Base-by-base conservation (phyloP, 495 filamentous ascomycete genomes). In the Penicillium daleae region DNA sequence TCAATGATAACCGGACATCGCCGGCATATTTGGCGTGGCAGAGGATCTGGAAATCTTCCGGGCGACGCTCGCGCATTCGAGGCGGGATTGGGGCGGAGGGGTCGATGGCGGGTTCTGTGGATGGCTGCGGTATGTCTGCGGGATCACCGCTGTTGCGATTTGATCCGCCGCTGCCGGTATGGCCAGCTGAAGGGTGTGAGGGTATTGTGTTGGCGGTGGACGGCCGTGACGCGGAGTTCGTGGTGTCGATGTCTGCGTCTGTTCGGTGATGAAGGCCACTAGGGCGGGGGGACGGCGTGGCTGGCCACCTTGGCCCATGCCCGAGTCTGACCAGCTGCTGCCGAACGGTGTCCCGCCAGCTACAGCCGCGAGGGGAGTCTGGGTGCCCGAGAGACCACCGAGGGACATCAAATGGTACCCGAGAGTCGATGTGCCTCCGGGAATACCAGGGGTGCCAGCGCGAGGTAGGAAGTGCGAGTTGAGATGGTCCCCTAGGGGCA, bases 1-100 rank as follows among this genome's bases (percentile, higher is more conserved):
- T 97, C 21, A 99, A 78, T 51, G 92, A 92, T 4, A 99, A 81
- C 51, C 87, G 87, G 27, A 99, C 81, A 62, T 96, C 88, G 1
- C 95, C 95, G 1, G 85, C 83, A 73, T 99, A 99, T 50, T 87
- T 87, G 33, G 93, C 93, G 66, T 92, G 92, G 62, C 93, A 91
- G 0, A 97, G 89, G 24, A 96, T 87, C 73, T 98, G 96, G 21
- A 97, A 79, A 72, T 99, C 95, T 62, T 78, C 72, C 22, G 76
- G 79, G 6, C 70, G 72, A 13, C 74, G 77, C 56, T 80, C 76
- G 33, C 75, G 77, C 71, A 76, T 76, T 22, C 72, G 75, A 12
- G 72, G 75, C 37, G 73, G 77, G n/a, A 72, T 66, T n/a, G 68
- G 71, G n/a, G 74, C 48, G 31, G 74, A 55, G 33, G 75, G 67